A percentile compares a stretch with the other conserved stretches of the same genome.
phyloP scores from a whole-genome alignment of 805 yeast species.

The Yamadazyma endophytica region DNA sequence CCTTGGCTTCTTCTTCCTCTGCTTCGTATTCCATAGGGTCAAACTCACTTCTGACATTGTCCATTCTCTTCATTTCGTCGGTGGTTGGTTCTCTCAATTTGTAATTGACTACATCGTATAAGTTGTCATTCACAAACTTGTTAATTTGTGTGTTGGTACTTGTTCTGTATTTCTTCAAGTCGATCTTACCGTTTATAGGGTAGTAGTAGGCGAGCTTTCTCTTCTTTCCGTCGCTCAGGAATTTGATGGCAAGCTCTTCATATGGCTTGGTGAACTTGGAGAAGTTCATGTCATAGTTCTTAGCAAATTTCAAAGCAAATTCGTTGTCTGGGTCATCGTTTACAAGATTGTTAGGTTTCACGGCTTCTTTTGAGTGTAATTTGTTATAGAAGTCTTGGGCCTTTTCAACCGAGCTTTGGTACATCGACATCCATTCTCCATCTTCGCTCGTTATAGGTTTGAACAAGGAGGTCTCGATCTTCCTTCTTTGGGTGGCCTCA shows the following conservation, averaged over 20 bases:
- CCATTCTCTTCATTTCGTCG: conserved; percentile 64
- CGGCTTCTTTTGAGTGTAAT: conserved; percentile 39
- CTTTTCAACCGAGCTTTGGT: conserved; percentile 25
- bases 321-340: conserved; percentile 40
- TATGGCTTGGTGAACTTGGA: conserved; percentile 40
- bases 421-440: conserved; percentile 70
- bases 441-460: conserved; percentile 69
- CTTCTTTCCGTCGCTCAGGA: conserved; percentile 39
- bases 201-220: conserved; percentile 63
- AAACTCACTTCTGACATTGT: conserved; percentile 59
- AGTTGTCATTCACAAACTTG: conserved; percentile 51
- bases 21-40: conserved; percentile 79
- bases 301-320: conserved; percentile 53
- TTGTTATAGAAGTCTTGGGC: conserved; percentile 20
- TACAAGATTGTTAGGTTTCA: conserved; percentile 38
- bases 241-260: conserved; percentile 68
- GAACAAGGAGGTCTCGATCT: conserved; percentile 59
- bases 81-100: conserved; percentile 70
- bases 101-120: conserved; percentile 59
- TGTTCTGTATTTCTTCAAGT: conserved; percentile 80
- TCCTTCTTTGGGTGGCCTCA: conserved; percentile 28
- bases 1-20: conserved; percentile 50
- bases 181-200: conserved; percentile 74
- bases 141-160: conserved; percentile 51
- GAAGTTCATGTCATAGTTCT: conserved; percentile 76